phyloP scores from a whole-genome alignment of 345 rosid species.

The Eucalyptus brandiana region DNA sequence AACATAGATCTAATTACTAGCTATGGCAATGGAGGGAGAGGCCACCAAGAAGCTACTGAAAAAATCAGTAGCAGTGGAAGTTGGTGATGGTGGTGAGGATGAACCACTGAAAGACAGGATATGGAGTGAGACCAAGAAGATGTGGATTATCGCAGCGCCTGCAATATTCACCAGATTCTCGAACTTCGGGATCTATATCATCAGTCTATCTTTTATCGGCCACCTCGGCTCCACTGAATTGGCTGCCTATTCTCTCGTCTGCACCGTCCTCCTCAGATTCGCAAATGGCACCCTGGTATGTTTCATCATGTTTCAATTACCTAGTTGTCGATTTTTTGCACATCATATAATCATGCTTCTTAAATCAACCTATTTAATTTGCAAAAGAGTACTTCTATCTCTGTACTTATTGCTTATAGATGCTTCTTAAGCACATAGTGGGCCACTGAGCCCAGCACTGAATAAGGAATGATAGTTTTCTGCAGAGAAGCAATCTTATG shows the following conservation, averaged over 20 bases:
- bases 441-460: background rate
- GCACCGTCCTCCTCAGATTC: constrained; percentile 51
- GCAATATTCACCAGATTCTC: constrained; percentile 65
- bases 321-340: background rate
- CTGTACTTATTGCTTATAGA: background rate
- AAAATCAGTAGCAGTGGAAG: background rate
- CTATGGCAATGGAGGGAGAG: constrained; percentile 8
- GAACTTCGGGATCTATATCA: constrained; percentile 34
- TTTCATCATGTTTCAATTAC: background rate
- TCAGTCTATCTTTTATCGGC: constrained; percentile 60
- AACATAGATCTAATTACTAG: background rate
- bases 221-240: constrained; percentile 54
- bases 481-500: background rate
- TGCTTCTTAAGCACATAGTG: background rate
- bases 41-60: constrained; percentile 7
- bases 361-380: background rate
- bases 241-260: constrained; percentile 59
- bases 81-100: background rate
- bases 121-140: constrained; percentile 49
- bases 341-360: background rate
- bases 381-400: background rate
- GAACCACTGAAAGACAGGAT: constrained; percentile 11
- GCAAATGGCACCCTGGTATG: constrained; percentile 52
- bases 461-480: background rate
- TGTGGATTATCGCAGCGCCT: constrained; percentile 64